Evolutionary conservation across 257 asterid species (phyloP), one percentile per base, ranked within the genome.

Genomic region (Nicotiana paniculata): DNA sequence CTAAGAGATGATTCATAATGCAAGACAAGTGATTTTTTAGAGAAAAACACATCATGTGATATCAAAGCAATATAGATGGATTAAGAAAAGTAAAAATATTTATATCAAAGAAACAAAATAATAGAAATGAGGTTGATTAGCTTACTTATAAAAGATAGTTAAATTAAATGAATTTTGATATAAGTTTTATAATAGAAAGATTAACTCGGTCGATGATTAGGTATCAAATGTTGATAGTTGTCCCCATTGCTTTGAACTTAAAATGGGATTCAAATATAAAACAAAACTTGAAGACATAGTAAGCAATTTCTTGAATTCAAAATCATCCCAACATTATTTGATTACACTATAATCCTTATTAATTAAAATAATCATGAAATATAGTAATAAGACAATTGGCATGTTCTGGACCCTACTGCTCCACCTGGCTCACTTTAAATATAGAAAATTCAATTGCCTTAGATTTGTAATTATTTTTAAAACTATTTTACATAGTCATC

Each of bases 391-490:
- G 83, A 68, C 80, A 83, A 30, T 74, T 75, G 80, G 21, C 84
- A 62, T 82, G 43, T 58, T 35, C 4, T 58, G 85, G 85, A 80
- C 37, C 84, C 86, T 86, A 77, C 28, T 46, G 21, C 82, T 74
- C 79, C 79, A 46, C 62, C 3, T 46, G 59, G 39, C 35, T 70
- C 77, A 10, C 77, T 39, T 72, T 72, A 43, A 21, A 72, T 72
- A 21, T 72, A 46, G 59, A 72, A 72, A 72, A 72, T 12, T 46
- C 21, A 12, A 46, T 46, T 21, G 13, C 17, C 30, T 24, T 11
- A 72, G 37, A 46, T 9, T 43, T 58, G 63, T 58, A n/a, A 69
- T 37, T 68, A 9, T 68, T 69, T 2, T 32, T 32, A 32, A 3
- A 32, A 32, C 35, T 43, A 21, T 12, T 24, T 21, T 46, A 12